Percentiles rank a stretch among this genome's conserved stretches.
These are phyloP conservation scores for Auxenochlorella pyrenoidosa DNA, from an alignment of 139 green algal genomes.

Conservation along the genomic window DNA sequence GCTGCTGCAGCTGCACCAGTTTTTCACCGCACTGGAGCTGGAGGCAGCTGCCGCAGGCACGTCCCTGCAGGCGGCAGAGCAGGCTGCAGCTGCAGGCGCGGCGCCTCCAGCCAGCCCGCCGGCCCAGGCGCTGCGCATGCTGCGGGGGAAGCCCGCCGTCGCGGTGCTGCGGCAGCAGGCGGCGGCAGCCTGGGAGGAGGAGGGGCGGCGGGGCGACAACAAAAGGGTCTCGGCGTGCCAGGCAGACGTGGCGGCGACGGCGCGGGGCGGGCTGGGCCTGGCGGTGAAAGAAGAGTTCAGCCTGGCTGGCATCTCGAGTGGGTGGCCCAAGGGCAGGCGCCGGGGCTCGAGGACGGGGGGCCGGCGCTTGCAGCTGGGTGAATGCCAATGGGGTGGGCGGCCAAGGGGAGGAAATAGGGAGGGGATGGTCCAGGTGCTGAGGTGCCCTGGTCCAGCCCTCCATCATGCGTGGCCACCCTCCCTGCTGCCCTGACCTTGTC, in stretches of 20 bases:
- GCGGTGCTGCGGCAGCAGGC: not conserved
- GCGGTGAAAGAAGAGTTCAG: not conserved
- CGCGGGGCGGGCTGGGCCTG: not conserved
- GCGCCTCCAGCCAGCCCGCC: not conserved
- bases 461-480: not conserved
- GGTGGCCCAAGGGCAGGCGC: not conserved
- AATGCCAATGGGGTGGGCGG: too few relatives aligned
- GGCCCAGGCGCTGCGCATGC: not conserved
- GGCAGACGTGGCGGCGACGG: constrained; percentile 17
- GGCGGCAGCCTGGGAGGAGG: not conserved
- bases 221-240: constrained; percentile 21
- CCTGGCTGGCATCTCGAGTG: not conserved
- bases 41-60: not conserved
- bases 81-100: not conserved
- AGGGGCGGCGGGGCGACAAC: not conserved
- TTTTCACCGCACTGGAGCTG: not conserved
- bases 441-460: not conserved
- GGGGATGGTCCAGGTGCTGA: not conserved
- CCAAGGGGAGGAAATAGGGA: not conserved
- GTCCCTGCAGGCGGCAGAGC: not conserved
- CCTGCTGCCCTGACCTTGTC: not conserved
- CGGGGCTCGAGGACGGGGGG: too few relatives aligned
- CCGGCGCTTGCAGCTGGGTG: too few relatives aligned
- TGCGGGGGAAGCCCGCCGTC: not conserved
- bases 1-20: constrained; percentile 33